Evolutionary conservation across 176 grass and related monocot genomes (phyloP), one percentile per base, ranked within the genome.

Genomic region (Secale cereale): DNA sequence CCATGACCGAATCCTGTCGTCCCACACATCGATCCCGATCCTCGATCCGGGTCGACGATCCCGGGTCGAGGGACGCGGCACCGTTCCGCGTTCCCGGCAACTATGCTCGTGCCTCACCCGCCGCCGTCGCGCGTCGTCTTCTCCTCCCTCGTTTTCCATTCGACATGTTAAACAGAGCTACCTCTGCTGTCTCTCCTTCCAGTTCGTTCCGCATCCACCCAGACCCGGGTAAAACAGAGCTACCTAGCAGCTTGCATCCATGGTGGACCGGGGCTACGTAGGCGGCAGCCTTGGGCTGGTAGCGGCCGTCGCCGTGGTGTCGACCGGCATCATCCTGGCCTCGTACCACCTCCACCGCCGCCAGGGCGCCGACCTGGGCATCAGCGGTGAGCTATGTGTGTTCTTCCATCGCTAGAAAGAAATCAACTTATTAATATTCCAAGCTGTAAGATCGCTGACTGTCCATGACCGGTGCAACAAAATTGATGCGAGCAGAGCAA

Each of bases 241-340:
- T 48, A 48, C 1, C 46, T 50, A 50, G 46, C 46, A 48, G 13
- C 19, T 56, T 56, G 52, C 52, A 69, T 33, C 65, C 31, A 69
- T 69, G 65, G 65, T 2, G 57, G 43, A 66, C 19, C 22, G 32
- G 32, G 43, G 73, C 40, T 28, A 37, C 16, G 17, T 57, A 28
- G 6, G 86, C 85, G 61, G 80, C 52, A 28, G 81, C 41, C 41
- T 94, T 80, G 88, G 88, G 12, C 66, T 94, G 27, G 39, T 92
- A 68, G 90, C 77, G 30, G 90, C 80, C 30, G 54, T 94, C 45
- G 85, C 89, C 10, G 78, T 93, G 28, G 86, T 90, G 40, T 94
- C 94, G 0, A 92, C 86, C 33, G 57, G 90, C 70, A 48, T 94
- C 85, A 82, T 89, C 35, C 78, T 97, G 81, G 11, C 90, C 59